A percentile compares a stretch with the other conserved stretches of the same genome.
Evolutionary conservation across 2,329 filamentous ascomycete species (phyloP).

Genomic region (Colletotrichum tropicicola): DNA sequence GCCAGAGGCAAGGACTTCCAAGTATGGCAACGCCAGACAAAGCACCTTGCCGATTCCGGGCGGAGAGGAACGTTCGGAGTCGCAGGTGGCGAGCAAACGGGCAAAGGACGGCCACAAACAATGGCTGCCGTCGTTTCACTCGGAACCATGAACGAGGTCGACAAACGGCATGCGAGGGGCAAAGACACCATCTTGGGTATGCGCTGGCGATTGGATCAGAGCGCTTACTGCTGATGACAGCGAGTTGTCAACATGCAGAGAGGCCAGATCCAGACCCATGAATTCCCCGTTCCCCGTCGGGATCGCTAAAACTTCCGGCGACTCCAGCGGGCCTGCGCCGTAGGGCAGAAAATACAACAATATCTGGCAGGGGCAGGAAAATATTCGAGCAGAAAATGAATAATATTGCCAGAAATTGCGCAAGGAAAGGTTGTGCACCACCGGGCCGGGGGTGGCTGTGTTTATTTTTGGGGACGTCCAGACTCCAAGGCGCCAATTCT

Average conservation of each 20-base stretch:
- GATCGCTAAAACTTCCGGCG: not conserved
- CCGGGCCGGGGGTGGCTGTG: not conserved
- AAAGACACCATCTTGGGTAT: not conserved
- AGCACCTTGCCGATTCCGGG: not conserved
- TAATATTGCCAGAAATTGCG: too few species aligned
- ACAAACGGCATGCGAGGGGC: not conserved
- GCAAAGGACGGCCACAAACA: not conserved
- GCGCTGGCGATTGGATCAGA: not conserved
- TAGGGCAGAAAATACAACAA: not conserved
- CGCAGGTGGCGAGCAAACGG: not conserved
- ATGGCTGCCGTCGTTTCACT: not conserved
- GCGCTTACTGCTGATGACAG: not conserved
- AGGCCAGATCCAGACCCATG: not conserved
- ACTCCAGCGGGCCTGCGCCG: not conserved
- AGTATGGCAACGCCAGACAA: not conserved
- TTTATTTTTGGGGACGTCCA: not conserved
- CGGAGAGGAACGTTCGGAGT: not conserved
- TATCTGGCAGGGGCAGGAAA: too few species aligned
- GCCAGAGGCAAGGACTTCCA: not conserved
- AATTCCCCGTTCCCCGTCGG: not conserved
- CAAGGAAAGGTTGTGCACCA: too few species aligned
- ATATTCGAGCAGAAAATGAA: too few species aligned
- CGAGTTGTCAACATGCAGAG: not conserved
- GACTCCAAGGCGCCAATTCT: conserved; percentile 27
- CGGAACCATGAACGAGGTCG: not conserved